Evolutionary conservation across 1,284 basidiomycete genomes (phyloP), one percentile per base, ranked within the genome.

Genomic region (Ustilago loliicola): DNA sequence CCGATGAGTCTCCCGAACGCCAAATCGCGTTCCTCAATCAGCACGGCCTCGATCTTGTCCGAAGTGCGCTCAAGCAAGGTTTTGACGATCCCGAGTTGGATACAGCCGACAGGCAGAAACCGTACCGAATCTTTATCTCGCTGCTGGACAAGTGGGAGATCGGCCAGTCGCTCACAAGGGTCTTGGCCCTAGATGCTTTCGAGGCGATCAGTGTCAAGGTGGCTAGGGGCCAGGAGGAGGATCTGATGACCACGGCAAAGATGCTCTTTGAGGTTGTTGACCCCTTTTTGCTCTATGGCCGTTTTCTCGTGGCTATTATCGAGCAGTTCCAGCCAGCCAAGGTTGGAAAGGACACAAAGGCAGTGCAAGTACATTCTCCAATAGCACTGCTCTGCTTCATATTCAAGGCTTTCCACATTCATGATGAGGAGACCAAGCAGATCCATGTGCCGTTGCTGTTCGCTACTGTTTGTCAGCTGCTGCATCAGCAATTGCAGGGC

Each of bases 81-180:
- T 73, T 84, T 38, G 53, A 66, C 11, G 51, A 50, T 25, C 59
- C 54, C n/a, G 32, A 53, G 8, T 8, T 42, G 23, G 92, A 94
- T 68, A 91, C 92, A 69, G 89, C 91, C 0, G 92, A 93, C 72
- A 91, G 92, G 0, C 90, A 88, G 68, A 77, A 93, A 19, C 94
- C 97, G 0, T 98, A 95, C 89, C 96, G 96, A 87, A 93, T 98
- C 53, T 96, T 98, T 86, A 91, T 98, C 30, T 96, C 95, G 0
- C 87, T 99, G 19, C 88, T 98, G 73, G 97, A 99, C 87, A 97
- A 97, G 86, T 98, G 94, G 93, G 95, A 98, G 87, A 92, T 99
- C 58, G 96, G 96, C 0, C 91, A 91, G 21, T 89, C 91, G 0
- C 87, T 99, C 29, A 96, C 95, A 0, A 91, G 93, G 52, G 89